Conservation (phyloP, 768 basidiomycete species). For the Auriculariales sp. region DNA sequence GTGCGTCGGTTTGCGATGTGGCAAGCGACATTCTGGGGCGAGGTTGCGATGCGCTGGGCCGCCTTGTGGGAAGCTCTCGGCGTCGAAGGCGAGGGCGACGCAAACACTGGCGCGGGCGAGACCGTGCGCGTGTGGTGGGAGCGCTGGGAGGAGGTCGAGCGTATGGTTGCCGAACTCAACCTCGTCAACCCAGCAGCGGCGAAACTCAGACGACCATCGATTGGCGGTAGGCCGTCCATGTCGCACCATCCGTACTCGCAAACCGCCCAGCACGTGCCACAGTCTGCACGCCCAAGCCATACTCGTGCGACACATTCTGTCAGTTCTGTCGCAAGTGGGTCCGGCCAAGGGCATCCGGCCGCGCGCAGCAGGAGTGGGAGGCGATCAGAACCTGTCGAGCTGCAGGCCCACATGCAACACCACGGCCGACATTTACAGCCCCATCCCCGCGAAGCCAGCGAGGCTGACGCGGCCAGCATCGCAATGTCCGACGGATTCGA, state of each 20-base stretch:
- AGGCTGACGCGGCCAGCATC: background rate
- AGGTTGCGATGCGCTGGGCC: slow-evolving; percentile 51
- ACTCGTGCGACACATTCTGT: background rate
- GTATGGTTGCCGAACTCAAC: slow-evolving; percentile 23
- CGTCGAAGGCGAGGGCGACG: slow-evolving; percentile 45
- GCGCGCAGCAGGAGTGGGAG: background rate
- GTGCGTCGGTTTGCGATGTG: slow-evolving; percentile 37
- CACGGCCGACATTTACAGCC: background rate
- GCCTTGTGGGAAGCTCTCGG: slow-evolving; percentile 78
- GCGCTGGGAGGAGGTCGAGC: slow-evolving; percentile 55
- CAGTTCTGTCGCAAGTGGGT: too few relatives aligned
- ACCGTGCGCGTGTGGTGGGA: slow-evolving; percentile 58
- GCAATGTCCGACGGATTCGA: background rate
- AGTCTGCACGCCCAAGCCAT: background rate
- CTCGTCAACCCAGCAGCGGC: slow-evolving; percentile 7
- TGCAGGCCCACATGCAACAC: background rate
- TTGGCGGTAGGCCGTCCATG: background rate
- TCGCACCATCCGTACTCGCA: background rate
- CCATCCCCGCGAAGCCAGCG: background rate
- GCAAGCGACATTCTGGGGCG: slow-evolving; percentile 46
- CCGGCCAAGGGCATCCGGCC: background rate
- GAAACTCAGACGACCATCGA: too few relatives aligned
- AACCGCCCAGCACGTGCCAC: too few relatives aligned
- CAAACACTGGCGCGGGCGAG: slow-evolving; percentile 41
- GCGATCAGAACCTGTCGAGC: background rate